Evolutionary conservation across 441 rosid species (phyloP).

Genomic region (Euphorbia celastroides): DNA sequence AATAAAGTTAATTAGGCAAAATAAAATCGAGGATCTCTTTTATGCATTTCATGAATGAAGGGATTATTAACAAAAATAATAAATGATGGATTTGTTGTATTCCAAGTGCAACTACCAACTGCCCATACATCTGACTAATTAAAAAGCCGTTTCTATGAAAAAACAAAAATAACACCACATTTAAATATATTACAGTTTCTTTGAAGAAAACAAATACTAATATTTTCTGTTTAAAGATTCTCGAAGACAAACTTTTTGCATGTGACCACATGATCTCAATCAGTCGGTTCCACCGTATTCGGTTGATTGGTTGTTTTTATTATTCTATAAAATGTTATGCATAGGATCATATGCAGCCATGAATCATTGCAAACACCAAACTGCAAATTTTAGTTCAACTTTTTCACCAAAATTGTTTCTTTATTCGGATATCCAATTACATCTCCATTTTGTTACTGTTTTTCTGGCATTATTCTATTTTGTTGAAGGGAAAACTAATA

Average conservation of each 20-base stretch:
- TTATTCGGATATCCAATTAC: no score
- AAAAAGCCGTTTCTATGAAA: neutral
- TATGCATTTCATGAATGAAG: no score
- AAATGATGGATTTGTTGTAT: constrained; percentile 7
- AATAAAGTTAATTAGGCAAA: no score
- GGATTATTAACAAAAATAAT: neutral
- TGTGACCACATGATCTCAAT: constrained; percentile 59
- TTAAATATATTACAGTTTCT: no score
- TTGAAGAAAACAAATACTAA: neutral
- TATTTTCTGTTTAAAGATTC: constrained; percentile 18
- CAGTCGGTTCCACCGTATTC: constrained; percentile 52
- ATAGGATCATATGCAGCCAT: neutral
- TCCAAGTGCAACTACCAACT: constrained; percentile 11
- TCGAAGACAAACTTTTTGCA: constrained; percentile 29
- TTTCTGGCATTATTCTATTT: no score
- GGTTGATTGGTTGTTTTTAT: constrained; percentile 20
- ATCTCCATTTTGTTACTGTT: no score
- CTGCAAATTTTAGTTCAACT: neutral
- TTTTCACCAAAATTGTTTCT: no score
- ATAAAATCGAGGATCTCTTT: no score
- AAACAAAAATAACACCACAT: neutral
- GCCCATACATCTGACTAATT: neutral
- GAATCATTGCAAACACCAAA: neutral
- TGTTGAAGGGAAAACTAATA: no score
- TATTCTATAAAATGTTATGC: no score